Base-by-base conservation (phyloP, 225 moss, liverwort and hornwort species). In the Marchantia polymorpha region DNA sequence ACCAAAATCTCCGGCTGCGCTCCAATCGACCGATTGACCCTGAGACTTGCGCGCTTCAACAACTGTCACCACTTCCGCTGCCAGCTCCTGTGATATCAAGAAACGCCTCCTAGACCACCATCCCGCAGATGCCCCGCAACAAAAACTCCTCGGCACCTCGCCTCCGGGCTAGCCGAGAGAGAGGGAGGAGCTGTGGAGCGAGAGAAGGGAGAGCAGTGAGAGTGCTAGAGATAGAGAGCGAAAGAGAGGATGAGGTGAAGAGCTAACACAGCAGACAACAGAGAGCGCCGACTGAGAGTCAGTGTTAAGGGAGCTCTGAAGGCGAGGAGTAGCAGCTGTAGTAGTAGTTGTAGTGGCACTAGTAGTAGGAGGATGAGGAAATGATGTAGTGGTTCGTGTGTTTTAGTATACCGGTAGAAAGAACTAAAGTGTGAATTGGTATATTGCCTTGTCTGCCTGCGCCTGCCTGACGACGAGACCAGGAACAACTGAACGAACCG, bases 81-180 rank as follows among this genome's bases (percentile, higher is more conserved):
- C 4, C 53, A 54, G 27, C 29, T 55, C 52, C 73, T 27, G 15
- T 54, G n/a, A n/a, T 27, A 27, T 55, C n/a, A 51, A 71, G 49
- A 71, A 71, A 71, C 23, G 10, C 27, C 6, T 54, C 54, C 72
- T 23, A 52, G 23, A 73, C 52, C 49, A 52, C 25, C 51, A 73
- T 52, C 23, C 19, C 72, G 20, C n/a, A 73, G 52, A 73, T 52
- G 25, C 51, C 26, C 72, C 16, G 10, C 49, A 6, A 53, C 23
- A 3, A 20, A 19, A 20, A 47, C 69, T 69, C 52, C 52, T 52
- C 72, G 23, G 52, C 72, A 27, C 72, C 72, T 52, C 72, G 72
- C 72, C 72, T 52, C 72, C 51, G 52, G 52, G 26, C 72, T 25
- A 25, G 19, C 72, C 72, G n/a, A 73, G 68, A 68, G 68, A 68